phyloP scores from a whole-genome alignment of 108 stramenopile genomes.

The Cyclotella atomus region DNA sequence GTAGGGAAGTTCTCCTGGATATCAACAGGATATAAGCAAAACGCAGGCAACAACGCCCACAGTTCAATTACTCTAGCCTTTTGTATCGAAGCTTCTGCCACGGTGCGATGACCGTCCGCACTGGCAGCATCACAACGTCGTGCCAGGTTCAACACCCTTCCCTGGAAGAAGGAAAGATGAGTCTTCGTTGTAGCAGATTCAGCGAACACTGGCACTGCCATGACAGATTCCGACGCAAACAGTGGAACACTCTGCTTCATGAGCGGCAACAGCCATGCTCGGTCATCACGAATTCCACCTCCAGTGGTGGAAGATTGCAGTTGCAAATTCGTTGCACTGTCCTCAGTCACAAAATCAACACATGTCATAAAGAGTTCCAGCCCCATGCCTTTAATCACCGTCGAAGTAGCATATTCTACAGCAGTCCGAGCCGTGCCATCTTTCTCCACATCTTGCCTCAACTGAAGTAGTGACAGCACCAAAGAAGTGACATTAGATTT shows the following conservation, averaged over 20 bases:
- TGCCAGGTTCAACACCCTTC: constrained; percentile 63
- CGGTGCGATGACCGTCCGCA: constrained; percentile 49
- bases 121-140: constrained; percentile 64
- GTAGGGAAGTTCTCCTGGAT: constrained; percentile 55
- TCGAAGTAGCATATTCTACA: constrained; percentile 65
- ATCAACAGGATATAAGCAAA: constrained; percentile 67
- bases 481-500: constrained; percentile 34
- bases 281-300: constrained; percentile 51
- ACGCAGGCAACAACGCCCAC: constrained; percentile 73
- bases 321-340: constrained; percentile 3
- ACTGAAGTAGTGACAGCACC: constrained; percentile 37
- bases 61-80: constrained; percentile 62
- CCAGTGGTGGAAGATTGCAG: constrained; percentile 25
- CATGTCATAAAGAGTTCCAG: constrained; percentile 64
- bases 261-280: constrained; percentile 68
- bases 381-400: constrained; percentile 68
- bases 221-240: too few species aligned
- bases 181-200: constrained; percentile 16
- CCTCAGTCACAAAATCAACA: constrained; percentile 51
- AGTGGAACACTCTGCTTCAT: constrained; percentile 62
- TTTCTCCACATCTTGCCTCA: constrained; percentile 42
- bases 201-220: background rate
- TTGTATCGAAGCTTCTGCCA: constrained; percentile 46
- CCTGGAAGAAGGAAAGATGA: constrained; percentile 72
- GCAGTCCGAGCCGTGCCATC: constrained; percentile 45